Conservation (phyloP, 2,329 filamentous ascomycete genomes). For the Fusarium staphyleae region DNA sequence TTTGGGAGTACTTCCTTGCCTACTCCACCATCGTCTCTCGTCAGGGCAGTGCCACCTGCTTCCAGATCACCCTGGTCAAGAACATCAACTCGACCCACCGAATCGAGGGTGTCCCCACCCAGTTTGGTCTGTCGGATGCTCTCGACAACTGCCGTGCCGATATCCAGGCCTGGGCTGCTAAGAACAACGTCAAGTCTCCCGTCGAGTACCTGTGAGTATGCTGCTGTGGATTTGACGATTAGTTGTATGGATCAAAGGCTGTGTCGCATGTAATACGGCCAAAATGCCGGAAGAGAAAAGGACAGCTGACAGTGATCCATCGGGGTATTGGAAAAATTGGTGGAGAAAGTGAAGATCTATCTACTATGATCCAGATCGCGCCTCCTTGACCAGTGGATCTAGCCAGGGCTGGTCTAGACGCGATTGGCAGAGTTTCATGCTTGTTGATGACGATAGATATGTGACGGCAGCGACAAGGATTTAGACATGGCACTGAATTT, state of each 20-base stretch:
- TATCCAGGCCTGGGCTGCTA: conserved; percentile 46
- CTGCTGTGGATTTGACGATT: background rate
- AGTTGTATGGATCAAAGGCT: conserved; percentile 4
- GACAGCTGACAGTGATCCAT: conserved; percentile 1
- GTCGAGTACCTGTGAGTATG: conserved; percentile 40
- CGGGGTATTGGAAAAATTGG: background rate
- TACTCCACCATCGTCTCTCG: conserved; percentile 85
- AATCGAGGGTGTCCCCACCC: conserved; percentile 74
- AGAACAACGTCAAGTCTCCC: conserved; percentile 48
- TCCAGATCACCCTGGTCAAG: conserved; percentile 88
- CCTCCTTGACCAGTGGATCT: conserved; percentile 27
- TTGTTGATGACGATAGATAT: conserved; percentile 35
- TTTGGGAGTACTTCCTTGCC: conserved; percentile 93
- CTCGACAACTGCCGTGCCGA: conserved; percentile 49
- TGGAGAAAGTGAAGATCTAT: conserved; percentile 26
- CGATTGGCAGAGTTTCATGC: conserved; percentile 34
- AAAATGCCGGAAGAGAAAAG: conserved; percentile 8
- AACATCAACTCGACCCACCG: conserved; percentile 92
- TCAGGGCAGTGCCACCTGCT: conserved; percentile 87
- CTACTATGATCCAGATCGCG: conserved; percentile 35
- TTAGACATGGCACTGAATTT: conserved; percentile 5
- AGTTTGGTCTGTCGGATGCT: conserved; percentile 74
- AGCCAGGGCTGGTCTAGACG: conserved; percentile 36
- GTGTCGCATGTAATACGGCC: conserved; percentile 2
- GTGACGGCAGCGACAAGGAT: conserved; percentile 19